Base-by-base conservation (phyloP, 805 yeast species). In the Candida khao-thaluensis region DNA sequence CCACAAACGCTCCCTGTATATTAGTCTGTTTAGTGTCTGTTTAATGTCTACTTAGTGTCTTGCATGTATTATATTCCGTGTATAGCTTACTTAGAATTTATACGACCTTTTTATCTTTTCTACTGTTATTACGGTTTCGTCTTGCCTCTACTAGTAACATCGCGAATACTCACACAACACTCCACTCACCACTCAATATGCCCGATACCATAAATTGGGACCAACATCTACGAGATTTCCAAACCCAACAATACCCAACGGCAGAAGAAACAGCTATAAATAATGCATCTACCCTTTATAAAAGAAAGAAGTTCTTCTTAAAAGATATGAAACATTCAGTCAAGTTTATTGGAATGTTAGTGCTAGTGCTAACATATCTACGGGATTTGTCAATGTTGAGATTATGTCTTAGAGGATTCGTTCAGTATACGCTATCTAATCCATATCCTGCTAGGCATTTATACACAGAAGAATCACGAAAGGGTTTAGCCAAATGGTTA, bases 261-360 rank as follows among this genome's bases (percentile, higher is more conserved):
- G 57, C 55, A 8, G 66, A 66, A 31, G 70, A 74, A 51, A 62
- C 75, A 3, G 45, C 59, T 24, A 46, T 49, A 11, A 71, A 74
- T 52, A 71, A 74, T 49, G 60, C 60, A 5, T 49, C 62, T 17
- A 56, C 64, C 17, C 58, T 71, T 8, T 72, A 71, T 41, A 66
- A 68, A 45, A 60, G 76, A 35, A 71, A 66, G 54, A 58, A 60
- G 43, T 63, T 54, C 41, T 72, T 72, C 43, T 49, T 64, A 9
- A 51, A 52, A 17, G 63, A 71, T 26, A 47, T 76, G 7, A 50
- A 64, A 15, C 54, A 56, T 15, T 51, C 59, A 3, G 29, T 71
- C 15, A 66, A 64, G 29, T 37, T 60, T 2, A 20, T 66, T 7
- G 73, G 74, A 25, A 66, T 53, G 44, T 42, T 68, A 6, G 38